phyloP scores from a whole-genome alignment of 2,329 filamentous ascomycete genomes.

The Aspergillus sp. region DNA sequence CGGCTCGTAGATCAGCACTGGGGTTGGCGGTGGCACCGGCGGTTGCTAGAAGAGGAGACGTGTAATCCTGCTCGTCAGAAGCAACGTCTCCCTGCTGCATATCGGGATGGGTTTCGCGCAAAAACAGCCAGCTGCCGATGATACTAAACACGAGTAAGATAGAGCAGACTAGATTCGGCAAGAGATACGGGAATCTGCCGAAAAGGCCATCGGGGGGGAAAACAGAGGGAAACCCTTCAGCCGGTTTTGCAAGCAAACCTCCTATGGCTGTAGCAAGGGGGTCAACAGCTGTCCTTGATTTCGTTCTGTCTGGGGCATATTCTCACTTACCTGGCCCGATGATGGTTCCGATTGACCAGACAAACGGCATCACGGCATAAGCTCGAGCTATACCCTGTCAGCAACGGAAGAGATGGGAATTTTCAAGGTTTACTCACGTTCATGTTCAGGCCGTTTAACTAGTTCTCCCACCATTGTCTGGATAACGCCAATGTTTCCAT shows the following conservation, averaged over 20 bases:
- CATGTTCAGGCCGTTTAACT: slow-evolving; percentile 74
- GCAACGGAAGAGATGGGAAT: not conserved
- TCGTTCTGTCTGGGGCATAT: not conserved
- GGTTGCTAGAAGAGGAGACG: slow-evolving; percentile 61
- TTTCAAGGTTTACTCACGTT: slow-evolving; percentile 54
- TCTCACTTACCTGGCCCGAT: slow-evolving; percentile 56
- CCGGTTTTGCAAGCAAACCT: slow-evolving; percentile 75
- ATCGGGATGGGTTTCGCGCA: slow-evolving; percentile 85
- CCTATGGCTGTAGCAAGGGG: slow-evolving; percentile 57
- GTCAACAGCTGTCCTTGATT: slow-evolving; percentile 7
- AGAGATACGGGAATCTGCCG: slow-evolving; percentile 71
- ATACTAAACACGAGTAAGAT: slow-evolving; percentile 70
- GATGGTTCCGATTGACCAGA: slow-evolving; percentile 87
- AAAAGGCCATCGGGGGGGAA: slow-evolving; percentile 67
- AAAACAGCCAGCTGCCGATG: slow-evolving; percentile 67
- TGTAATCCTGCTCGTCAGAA: slow-evolving; percentile 33
- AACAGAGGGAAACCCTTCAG: slow-evolving; percentile 61
- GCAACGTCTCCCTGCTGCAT: slow-evolving; percentile 52
- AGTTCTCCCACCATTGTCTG: slow-evolving; percentile 91
- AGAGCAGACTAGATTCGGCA: slow-evolving; percentile 84
- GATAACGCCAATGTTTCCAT: slow-evolving; percentile 86
- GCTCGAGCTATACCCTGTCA: slow-evolving; percentile 57
- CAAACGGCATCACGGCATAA: slow-evolving; percentile 88
- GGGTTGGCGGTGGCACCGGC: slow-evolving; percentile 68
- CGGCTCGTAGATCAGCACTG: slow-evolving; percentile 65